Evolutionary conservation across 768 basidiomycete species (phyloP), one percentile per base, ranked within the genome.

Genomic region (Suillus decipiens): DNA sequence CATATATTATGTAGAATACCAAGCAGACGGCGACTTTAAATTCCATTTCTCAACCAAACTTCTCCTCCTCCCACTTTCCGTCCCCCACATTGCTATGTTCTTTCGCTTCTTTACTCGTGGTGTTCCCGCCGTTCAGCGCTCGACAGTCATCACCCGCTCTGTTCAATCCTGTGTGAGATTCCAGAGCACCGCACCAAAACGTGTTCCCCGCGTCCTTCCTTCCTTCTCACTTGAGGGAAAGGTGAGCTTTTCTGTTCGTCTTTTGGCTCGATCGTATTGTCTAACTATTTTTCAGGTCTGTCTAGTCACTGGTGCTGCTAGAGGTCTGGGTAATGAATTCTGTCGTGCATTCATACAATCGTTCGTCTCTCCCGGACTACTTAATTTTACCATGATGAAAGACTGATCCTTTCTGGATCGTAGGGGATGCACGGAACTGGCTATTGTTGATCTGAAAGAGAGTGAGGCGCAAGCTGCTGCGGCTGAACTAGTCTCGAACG

Each of bases 271-370:
- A 39, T 41, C 34, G 62, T 37, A 17, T 50, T 37, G 22, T 57
- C 34, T 61, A 64, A 41, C 22, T 57, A 28, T 12, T 57, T 33
- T 22, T 8, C 71, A 96, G 89, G 94, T 95, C 60, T 93, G 93
- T 77, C 79, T 96, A 69, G 88, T 99, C 58, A 99, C 96, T 43
- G 96, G 96, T 53, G 96, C 89, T 60, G 96, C 95, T 14, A 84
- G 92, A 70, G 96, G 96, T 8, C 79, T 99, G 53, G 96, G 96
- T 8, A 84, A 90, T 67, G 89, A 94, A 75, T 94, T 98, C 73
- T 95, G 94, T 73, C 85, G 88, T 53, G 95, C 95, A 14, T 95
- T 98, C 75, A 70, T 95, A 67, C 88, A 91, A 76, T 91, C 92
- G 92, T 93, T 63, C 43, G 61, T 65, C 33, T 39, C 51, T 51